Evolutionary conservation across 805 yeast genomes (phyloP), one percentile per base, ranked within the genome.

Genomic region (Candida corydali): DNA sequence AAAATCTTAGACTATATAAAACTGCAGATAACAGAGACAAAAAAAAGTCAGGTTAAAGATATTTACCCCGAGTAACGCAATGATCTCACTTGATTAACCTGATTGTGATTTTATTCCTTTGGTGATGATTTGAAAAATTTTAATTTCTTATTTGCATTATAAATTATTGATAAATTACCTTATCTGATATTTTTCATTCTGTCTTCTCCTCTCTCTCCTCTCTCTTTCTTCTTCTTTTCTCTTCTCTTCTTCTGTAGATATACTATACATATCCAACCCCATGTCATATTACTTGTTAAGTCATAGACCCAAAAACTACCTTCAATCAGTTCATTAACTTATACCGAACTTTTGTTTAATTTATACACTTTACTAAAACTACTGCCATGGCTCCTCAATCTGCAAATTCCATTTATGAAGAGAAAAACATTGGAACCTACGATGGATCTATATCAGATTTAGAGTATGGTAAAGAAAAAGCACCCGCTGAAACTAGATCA

Each of bases 241-340:
- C 25, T 26, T 26, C 26, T 34, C 25, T 28, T 33, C 20, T 29
- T 15, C 14, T 38, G 17, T 26, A 14, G 26, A 26, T 18, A 17
- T 28, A 18, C 27, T 19, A 9, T 35, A 15, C 16, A 19, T 32
- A 27, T 37, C 29, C 32, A 27, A 17, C 34, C 6, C 24, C 29
- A 35, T 41, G 40, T 20, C 32, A 27, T 32, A 38, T 29, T 38
- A 29, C 12, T 38, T 41, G 36, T 30, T 35, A 14, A 36, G 30
- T 27, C 19, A 30, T 16, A 41, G 38, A 32, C 24, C 40, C 15
- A 30, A 30, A 30, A 15, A 30, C 17, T 41, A 41, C 17, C 39
- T 41, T 19, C 39, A 36, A 35, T 33, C 44, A 17, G 40, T 41
- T 8, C 30, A 27, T 19, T 29, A 24, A 22, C 31, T 20, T 12